A percentile compares a stretch with the other conserved stretches of the same genome.
Evolutionary conservation across 2,329 filamentous ascomycete species (phyloP).

Genomic region (Aschersonia sp.): DNA sequence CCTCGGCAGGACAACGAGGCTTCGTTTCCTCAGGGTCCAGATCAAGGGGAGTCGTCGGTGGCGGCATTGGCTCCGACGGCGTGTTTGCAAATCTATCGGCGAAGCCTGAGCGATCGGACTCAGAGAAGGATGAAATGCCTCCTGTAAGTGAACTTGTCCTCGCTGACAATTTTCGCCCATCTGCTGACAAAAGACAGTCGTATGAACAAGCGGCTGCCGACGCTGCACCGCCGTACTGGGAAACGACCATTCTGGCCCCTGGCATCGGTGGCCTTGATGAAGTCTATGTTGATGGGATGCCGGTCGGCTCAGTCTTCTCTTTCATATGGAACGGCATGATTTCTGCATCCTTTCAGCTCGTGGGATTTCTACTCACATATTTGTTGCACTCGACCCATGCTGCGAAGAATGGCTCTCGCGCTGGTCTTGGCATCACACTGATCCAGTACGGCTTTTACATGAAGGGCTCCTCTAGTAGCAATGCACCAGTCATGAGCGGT

Average conservation of each 20-base stretch:
- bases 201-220: conserved; percentile 98
- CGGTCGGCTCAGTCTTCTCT: conserved; percentile 75
- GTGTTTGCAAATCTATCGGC: conserved; percentile 93
- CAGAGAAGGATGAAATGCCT: conserved; percentile 75
- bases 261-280: conserved; percentile 83
- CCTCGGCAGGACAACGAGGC: conserved; percentile 10
- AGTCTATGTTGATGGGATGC: conserved; percentile 91
- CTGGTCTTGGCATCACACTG: conserved; percentile 84
- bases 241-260: conserved; percentile 91
- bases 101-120: conserved; percentile 69
- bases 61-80: conserved; percentile 72
- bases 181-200: conserved; percentile 43
- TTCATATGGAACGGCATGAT: conserved; percentile 94
- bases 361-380: conserved; percentile 95
- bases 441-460: conserved; percentile 97
- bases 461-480: conserved; percentile 45
- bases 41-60: conserved; percentile 41
- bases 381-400: conserved; percentile 95
- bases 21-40: conserved; percentile 23
- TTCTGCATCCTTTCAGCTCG: conserved; percentile 90
- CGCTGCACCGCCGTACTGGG: conserved; percentile 94
- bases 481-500: conserved; percentile 28
- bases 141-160: conserved; percentile 41
- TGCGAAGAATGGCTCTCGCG: conserved; percentile 91
- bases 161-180: neutral